phyloP scores from a whole-genome alignment of 2,329 filamentous ascomycete species.

The Emmonsia crescens region DNA sequence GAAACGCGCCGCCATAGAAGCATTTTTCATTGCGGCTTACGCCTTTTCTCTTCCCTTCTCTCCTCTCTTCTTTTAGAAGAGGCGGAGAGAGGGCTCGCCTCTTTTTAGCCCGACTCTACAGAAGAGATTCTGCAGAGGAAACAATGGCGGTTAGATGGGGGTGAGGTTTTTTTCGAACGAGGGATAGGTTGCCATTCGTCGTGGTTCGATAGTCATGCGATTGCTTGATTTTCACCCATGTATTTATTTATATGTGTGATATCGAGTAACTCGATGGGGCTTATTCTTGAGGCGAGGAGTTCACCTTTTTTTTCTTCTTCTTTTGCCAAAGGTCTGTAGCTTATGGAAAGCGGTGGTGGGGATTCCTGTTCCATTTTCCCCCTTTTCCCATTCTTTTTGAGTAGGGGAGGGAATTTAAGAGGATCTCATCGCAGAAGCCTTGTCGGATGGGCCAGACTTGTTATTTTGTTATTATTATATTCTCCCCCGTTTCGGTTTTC shows the following conservation, averaged over 20 bases:
- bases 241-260: conserved; percentile 17
- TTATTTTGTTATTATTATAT: conserved; percentile 15
- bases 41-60: conserved; percentile 48
- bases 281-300: conserved; percentile 99
- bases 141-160: conserved; percentile 5
- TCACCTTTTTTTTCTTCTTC: conserved; percentile 36
- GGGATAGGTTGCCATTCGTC: conserved; percentile 71
- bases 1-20: conserved; percentile 99
- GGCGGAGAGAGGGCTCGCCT: neutral
- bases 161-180: conserved; percentile 26
- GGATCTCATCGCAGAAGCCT: conserved; percentile 43
- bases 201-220: conserved; percentile 96
- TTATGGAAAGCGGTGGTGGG: conserved; percentile 42
- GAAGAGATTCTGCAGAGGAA: conserved; percentile 21
- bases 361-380: conserved; percentile 25
- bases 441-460: conserved; percentile 59
- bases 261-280: conserved; percentile 98
- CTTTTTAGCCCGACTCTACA: neutral
- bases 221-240: conserved; percentile 59
- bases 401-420: conserved; percentile 13
- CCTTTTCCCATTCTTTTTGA: too few relatives aligned
- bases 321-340: conserved; percentile 40
- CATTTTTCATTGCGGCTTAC: conserved; percentile 70
- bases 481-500: conserved; percentile 12
- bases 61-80: conserved; percentile 17